Evolutionary conservation across 2,329 filamentous ascomycete genomes (phyloP).

Genomic region (Hirsutella rhossiliensis): DNA sequence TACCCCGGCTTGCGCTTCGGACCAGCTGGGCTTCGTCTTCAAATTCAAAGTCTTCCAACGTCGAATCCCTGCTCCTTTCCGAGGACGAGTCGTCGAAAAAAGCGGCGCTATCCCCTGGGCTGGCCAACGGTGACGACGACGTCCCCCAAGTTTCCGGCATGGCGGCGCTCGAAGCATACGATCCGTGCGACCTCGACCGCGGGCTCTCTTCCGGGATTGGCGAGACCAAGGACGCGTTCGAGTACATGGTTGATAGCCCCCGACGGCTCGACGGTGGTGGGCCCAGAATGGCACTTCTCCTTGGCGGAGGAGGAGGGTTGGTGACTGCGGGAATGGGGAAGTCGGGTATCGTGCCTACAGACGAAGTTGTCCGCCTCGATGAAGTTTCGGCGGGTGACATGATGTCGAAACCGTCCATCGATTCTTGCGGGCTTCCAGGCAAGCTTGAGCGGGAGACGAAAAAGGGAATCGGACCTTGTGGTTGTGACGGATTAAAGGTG

Average conservation of each 20-base stretch:
- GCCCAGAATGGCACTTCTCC: slow-evolving; percentile 42
- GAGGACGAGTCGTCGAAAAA: slow-evolving; percentile 37
- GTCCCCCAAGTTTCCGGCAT: slow-evolving; percentile 57
- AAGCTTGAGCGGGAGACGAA: slow-evolving; percentile 23
- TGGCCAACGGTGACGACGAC: slow-evolving; percentile 26
- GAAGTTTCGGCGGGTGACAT: slow-evolving; percentile 35
- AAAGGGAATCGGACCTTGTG: slow-evolving; percentile 43
- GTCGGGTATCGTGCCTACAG: slow-evolving; percentile 45
- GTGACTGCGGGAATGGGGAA: slow-evolving; percentile 32
- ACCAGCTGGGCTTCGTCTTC: slow-evolving; percentile 47
- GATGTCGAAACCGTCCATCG: slow-evolving; percentile 22
- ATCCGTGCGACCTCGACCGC: slow-evolving; percentile 44
- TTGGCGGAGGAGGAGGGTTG: slow-evolving; percentile 15
- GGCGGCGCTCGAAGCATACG: slow-evolving; percentile 59
- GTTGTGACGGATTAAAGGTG: slow-evolving; percentile 40
- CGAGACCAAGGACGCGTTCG: slow-evolving; percentile 54
- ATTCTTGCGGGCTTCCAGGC: slow-evolving; percentile 22
- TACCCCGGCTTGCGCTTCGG: slow-evolving; percentile 48
- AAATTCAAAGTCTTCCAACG: slow-evolving; percentile 32
- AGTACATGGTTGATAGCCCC: slow-evolving; percentile 53
- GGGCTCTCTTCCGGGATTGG: slow-evolving; percentile 65
- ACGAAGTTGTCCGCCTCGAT: slow-evolving; percentile 38
- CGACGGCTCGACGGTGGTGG: slow-evolving; percentile 49
- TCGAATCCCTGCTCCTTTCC: slow-evolving; percentile 24
- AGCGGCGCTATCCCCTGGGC: slow-evolving; percentile 29